phyloP scores from a whole-genome alignment of 441 rosid species.

The Adansonia grandidieri region DNA sequence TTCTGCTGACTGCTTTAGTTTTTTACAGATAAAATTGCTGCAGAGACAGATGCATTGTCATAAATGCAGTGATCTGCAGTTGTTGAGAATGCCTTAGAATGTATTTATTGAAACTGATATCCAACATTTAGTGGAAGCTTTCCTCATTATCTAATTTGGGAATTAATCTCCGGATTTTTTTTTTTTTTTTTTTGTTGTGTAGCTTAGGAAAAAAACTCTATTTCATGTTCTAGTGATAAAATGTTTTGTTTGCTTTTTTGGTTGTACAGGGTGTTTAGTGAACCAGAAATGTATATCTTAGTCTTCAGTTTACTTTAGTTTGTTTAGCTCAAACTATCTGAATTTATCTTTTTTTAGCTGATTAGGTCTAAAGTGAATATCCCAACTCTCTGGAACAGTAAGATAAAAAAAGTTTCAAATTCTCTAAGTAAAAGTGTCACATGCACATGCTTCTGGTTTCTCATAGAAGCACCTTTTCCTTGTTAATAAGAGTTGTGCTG shows the following conservation, averaged over 20 bases:
- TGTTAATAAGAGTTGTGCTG: constrained; percentile 29
- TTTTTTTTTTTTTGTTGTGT: constrained; percentile 6
- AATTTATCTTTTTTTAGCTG: constrained; percentile 16
- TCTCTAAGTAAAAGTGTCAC: not conserved
- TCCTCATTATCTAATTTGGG: constrained; percentile 5
- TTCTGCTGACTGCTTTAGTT: not conserved
- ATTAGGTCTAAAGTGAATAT: constrained; percentile 20
- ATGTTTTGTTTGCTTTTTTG: constrained; percentile 7
- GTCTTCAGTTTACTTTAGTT: constrained; percentile 1
- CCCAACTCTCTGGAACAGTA: not conserved
- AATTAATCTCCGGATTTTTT: not conserved
- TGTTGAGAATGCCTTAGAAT: constrained; percentile 6
- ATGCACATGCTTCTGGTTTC: not conserved
- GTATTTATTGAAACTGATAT: constrained; percentile 13
- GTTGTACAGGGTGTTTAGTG: not conserved
- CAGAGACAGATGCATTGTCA: not conserved
- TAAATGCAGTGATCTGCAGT: not conserved
- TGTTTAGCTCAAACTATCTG: not conserved
- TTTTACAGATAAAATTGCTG: constrained; percentile 9
- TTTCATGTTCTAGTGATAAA: not conserved
- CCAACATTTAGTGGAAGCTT: not conserved
- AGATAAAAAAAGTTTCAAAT: constrained; percentile 16
- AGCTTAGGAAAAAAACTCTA: constrained; percentile 13
- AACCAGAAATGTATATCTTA: not conserved
- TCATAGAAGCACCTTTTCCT: constrained; percentile 14